Base-by-base conservation (phyloP, 306 rosid species). In the Lablab purpureus region DNA sequence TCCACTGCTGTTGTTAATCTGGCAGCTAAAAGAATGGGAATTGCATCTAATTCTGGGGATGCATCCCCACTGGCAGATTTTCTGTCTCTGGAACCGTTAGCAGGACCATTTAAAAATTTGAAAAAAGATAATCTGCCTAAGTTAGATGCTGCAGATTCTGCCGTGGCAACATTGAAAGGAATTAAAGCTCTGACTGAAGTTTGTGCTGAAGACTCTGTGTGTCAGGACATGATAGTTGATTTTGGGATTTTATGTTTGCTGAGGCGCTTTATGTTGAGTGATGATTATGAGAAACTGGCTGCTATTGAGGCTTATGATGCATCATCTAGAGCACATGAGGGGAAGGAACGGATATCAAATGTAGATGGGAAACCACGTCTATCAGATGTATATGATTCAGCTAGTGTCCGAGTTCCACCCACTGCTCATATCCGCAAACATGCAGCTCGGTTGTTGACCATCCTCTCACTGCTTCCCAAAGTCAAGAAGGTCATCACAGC, bases 251-350 rank as follows among this genome's bases (percentile, higher is more conserved):
- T 95, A 71, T 83, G 92, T 81, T 86, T 95, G 84, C 85, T 95
- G 87, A 91, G 98, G 84, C 94, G 92, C 54, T 88, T 91, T 86
- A 78, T 95, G 79, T 80, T 95, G 83, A 64, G 85, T 68, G 99
- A 92, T 81, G 98, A 95, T 90, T 95, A 90, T 85, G 99, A 95
- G 84, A 92, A 89, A 86, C 86, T 95, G 81, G 90, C 98, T 81
- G 97, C 99, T 43, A 82, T 83, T 49, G 93, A 91, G 88, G 91
- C 97, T 25, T 95, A 95, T 69, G 92, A 92, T 91, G 98, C 98
- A 84, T 95, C 99, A 81, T 92, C 92, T 50, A 90, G 86, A 83
- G 82, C 80, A 9, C 89, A 85, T 51, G 97, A 94, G 79, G 87
- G 89, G 47, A 85, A 87, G 81, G 95, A 89, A 5, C 85, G 67